Percentiles rank a stretch among this genome's conserved stretches.
Evolutionary conservation across 768 basidiomycete genomes (phyloP).

Genomic region (Trametopsis cervina): DNA sequence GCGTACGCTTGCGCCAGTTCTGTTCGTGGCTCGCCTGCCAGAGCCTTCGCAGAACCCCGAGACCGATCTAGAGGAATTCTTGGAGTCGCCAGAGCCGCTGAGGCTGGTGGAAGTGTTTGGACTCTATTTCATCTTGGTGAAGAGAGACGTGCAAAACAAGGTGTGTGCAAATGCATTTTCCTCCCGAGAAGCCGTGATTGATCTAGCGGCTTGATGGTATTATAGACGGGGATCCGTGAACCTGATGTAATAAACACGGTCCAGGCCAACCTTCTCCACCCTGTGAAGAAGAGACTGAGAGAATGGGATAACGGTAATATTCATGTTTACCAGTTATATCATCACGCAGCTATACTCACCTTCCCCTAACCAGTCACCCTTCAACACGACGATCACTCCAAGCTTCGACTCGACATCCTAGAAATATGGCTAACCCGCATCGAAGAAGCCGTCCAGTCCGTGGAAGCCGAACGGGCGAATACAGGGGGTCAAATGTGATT

Average conservation of each 20-base stretch:
- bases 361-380: neutral
- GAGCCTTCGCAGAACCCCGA: constrained; percentile 28
- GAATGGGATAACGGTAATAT: constrained; percentile 15
- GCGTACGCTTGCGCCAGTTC: constrained; percentile 47
- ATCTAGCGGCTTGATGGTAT: neutral
- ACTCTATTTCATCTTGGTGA: constrained; percentile 59
- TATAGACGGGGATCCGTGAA: constrained; percentile 26
- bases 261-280: constrained; percentile 13
- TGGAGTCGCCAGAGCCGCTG: constrained; percentile 51
- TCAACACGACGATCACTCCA: neutral
- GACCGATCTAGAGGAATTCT: constrained; percentile 34
- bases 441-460: no score
- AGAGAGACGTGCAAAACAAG: constrained; percentile 49
- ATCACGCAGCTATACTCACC: neutral
- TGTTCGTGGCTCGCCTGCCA: constrained; percentile 52
- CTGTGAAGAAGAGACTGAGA: constrained; percentile 11
- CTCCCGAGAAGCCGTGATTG: neutral
- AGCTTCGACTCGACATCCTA: constrained; percentile 13
- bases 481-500: neutral
- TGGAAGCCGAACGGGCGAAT: neutral
- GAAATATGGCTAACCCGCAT: constrained; percentile 16
- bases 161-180: constrained; percentile 30
- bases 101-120: constrained; percentile 61
- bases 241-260: constrained; percentile 10
- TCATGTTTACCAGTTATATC: no score